These are phyloP conservation scores for Bisporella sp. DNA, from an alignment of 2,329 filamentous ascomycete species.

Conservation along the genomic window DNA sequence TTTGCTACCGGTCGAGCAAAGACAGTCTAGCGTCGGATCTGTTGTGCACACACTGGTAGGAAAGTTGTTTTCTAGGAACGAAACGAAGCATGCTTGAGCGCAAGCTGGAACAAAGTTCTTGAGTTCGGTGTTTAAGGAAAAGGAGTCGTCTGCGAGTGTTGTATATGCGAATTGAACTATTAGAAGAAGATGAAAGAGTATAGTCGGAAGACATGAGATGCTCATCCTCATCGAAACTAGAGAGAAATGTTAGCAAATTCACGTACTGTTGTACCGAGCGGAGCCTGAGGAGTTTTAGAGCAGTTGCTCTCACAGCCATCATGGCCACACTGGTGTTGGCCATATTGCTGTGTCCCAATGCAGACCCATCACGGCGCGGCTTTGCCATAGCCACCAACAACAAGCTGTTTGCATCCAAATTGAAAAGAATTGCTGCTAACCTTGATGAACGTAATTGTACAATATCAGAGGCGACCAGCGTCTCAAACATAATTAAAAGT, in stretches of 20 bases:
- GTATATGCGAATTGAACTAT: conserved; percentile 17
- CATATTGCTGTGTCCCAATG: no score
- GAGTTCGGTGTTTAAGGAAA: conserved; percentile 20
- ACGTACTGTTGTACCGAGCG: no score
- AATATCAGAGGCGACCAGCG: conserved; percentile 25
- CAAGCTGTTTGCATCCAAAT: no score
- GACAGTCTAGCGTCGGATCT: conserved; percentile 49
- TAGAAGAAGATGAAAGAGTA: conserved; percentile 23
- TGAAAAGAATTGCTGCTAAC: conserved; percentile 6
- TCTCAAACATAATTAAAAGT: conserved; percentile 27
- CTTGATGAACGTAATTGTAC: conserved; percentile 19
- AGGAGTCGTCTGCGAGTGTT: conserved; percentile 13
- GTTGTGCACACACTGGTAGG: conserved; percentile 40
- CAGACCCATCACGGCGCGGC: no score
- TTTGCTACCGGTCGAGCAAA: conserved; percentile 53
- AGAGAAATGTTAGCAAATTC: neutral
- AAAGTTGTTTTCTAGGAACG: conserved; percentile 57
- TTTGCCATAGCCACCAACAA: no score
- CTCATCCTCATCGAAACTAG: conserved; percentile 24
- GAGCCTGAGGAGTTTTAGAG: no score
- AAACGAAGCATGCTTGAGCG: conserved; percentile 52
- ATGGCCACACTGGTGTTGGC: no score
- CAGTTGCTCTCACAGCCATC: no score
- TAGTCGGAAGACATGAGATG: conserved; percentile 10
- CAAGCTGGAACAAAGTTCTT: conserved; percentile 35